A percentile compares a stretch with the other conserved stretches of the same genome.
phyloP scores from a whole-genome alignment of 257 asterid species.

The Phtheirospermum japonicum region DNA sequence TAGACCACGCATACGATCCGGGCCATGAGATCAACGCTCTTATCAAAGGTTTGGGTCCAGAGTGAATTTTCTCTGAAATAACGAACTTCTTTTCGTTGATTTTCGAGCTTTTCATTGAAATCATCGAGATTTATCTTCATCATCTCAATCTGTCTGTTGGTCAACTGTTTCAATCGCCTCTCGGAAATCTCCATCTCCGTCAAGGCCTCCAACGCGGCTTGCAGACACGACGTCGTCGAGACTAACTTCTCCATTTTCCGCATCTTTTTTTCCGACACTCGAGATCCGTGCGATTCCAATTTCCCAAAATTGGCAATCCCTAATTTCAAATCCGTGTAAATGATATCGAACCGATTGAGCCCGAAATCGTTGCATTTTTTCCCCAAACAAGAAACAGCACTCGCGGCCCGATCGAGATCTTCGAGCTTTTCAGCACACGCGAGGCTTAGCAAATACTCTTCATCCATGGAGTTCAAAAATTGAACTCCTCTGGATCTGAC shows the following conservation, averaged over 20 bases:
- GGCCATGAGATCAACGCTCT: slow-evolving; percentile 56
- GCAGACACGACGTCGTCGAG: slow-evolving; percentile 45
- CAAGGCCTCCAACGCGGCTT: slow-evolving; percentile 45
- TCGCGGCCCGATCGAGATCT: slow-evolving; percentile 67
- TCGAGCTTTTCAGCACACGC: slow-evolving; percentile 74
- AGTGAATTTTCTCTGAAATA: slow-evolving; percentile 51
- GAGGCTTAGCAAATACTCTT: slow-evolving; percentile 48
- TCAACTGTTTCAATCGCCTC: slow-evolving; percentile 43
- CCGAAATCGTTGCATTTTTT: slow-evolving; percentile 55
- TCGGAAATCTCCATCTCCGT: slow-evolving; percentile 59
- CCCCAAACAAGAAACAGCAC: slow-evolving; percentile 55
- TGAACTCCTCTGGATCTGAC: slow-evolving; percentile 52
- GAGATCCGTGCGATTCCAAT: slow-evolving; percentile 47
- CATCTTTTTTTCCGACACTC: slow-evolving; percentile 39
- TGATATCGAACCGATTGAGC: slow-evolving; percentile 48
- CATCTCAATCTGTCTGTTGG: slow-evolving; percentile 27
- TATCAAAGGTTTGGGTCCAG: slow-evolving; percentile 66
- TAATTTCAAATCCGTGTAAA: slow-evolving; percentile 52
- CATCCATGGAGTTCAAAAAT: slow-evolving; percentile 62
- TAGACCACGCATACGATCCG: slow-evolving; percentile 45
- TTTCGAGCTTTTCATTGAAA: slow-evolving; percentile 44
- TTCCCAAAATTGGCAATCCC: slow-evolving; percentile 44
- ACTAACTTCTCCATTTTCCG: slow-evolving; percentile 58
- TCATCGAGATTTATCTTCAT: slow-evolving; percentile 35
- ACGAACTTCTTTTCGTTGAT: slow-evolving; percentile 56